Conservation (phyloP, 768 basidiomycete genomes). For the Boletus vermiculosoides region DNA sequence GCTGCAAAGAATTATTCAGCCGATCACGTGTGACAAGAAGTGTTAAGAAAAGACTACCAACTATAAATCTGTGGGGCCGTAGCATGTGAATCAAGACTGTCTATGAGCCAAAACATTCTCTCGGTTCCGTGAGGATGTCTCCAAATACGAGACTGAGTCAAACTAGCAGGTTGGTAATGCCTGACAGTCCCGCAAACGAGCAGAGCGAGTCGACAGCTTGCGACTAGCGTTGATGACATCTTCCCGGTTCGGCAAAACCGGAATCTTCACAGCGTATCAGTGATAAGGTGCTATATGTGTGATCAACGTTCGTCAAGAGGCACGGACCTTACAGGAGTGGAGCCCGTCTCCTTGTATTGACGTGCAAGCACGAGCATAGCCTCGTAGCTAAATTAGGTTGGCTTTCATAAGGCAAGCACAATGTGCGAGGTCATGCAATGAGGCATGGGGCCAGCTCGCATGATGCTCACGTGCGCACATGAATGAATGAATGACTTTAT, state of each 20-base stretch:
- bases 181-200: background rate
- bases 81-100: background rate
- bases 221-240: background rate
- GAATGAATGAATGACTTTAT: too few species aligned
- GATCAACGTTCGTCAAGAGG: background rate
- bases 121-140: background rate
- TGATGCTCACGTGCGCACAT: too few species aligned
- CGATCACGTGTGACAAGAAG: constrained; percentile 24
- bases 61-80: background rate
- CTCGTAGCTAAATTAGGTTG: background rate
- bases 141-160: background rate
- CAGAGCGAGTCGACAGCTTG: background rate
- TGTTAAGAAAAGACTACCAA: constrained; percentile 35
- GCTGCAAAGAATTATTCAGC: constrained; percentile 33
- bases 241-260: background rate
- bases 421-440: too few species aligned
- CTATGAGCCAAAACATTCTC: background rate
- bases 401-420: too few species aligned
- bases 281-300: background rate
- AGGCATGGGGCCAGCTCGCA: too few species aligned
- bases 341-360: background rate
- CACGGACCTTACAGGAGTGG: background rate
- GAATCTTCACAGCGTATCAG: background rate
- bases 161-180: background rate
- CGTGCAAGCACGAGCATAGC: background rate